These are phyloP conservation scores for Yarrowia alimentaria DNA, from an alignment of 805 yeast species.

Conservation along the genomic window DNA sequence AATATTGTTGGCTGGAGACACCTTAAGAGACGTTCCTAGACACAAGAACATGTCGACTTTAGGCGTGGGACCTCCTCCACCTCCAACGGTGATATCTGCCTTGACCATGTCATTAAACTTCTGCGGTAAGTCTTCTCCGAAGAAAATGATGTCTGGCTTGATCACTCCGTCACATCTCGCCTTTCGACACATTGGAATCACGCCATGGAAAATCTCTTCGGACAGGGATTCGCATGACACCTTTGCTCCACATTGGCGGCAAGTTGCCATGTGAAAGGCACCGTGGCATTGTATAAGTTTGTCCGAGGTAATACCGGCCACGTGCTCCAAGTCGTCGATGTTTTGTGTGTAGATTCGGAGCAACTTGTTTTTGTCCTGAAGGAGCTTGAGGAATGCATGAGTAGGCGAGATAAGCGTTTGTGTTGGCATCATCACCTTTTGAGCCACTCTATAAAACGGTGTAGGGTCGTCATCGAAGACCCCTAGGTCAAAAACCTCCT, in stretches of 20 bases:
- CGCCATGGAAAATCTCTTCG: conserved; percentile 55
- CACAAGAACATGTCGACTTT: conserved; percentile 78
- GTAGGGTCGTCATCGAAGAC: conserved; percentile 74
- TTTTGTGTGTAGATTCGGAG: conserved; percentile 87
- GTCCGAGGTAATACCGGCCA: conserved; percentile 67
- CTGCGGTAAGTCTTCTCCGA: conserved; percentile 79
- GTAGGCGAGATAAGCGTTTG: conserved; percentile 58
- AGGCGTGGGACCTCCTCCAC: conserved; percentile 52
- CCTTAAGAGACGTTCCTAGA: conserved; percentile 88
- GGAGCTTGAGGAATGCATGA: conserved; percentile 71
- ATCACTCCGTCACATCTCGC: conserved; percentile 69
- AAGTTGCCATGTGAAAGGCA: conserved; percentile 83
- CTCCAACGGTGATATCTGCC: conserved; percentile 43
- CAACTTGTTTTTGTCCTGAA: conserved; percentile 74
- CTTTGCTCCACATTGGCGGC: conserved; percentile 68
- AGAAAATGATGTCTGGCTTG: conserved; percentile 91
- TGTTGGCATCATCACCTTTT: conserved; percentile 76
- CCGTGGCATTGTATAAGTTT: conserved; percentile 89
- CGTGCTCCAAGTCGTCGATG: conserved; percentile 81
- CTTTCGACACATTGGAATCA: conserved; percentile 67
- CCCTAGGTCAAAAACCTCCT: conserved; percentile 76
- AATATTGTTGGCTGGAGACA: conserved; percentile 86
- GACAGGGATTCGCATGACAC: conserved; percentile 66
- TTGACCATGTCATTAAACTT: conserved; percentile 55
- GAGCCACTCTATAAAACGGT: conserved; percentile 83